Percentiles rank a stretch among this genome's conserved stretches.
These are phyloP conservation scores for Colletotrichum euphorbiae DNA, from an alignment of 2,329 filamentous ascomycete species.

Conservation along the genomic window DNA sequence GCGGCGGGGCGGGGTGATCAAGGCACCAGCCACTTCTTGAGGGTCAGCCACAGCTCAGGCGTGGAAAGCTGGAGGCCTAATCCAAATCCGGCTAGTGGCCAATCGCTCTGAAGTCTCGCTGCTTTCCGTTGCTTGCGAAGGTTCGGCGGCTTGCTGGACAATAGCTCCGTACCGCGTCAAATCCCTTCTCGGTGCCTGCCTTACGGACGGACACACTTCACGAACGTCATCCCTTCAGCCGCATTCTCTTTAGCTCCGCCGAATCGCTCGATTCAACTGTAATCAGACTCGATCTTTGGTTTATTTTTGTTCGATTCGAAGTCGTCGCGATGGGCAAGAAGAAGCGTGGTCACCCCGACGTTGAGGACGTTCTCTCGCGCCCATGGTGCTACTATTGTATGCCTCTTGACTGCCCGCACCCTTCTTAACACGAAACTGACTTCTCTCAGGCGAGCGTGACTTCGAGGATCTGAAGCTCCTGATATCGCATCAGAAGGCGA, in stretches of 20 bases:
- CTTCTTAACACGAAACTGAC: constrained; percentile 40
- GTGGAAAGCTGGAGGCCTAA: background rate
- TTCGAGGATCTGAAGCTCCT: constrained; percentile 98
- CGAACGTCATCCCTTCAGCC: constrained; percentile 22
- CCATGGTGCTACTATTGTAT: constrained; percentile 98
- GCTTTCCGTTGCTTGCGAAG: constrained; percentile 1
- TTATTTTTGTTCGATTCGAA: background rate
- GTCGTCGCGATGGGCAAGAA: constrained; percentile 81
- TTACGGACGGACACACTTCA: background rate
- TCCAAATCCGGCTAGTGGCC: background rate
- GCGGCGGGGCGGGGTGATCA: too few species aligned
- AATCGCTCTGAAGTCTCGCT: constrained; percentile 17
- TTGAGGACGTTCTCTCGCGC: constrained; percentile 88
- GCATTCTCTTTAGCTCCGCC: constrained; percentile 11
- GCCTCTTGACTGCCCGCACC: constrained; percentile 41
- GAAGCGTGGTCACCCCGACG: constrained; percentile 85
- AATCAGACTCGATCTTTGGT: background rate
- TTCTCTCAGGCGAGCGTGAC: constrained; percentile 80
- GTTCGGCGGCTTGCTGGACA: constrained; percentile 24
- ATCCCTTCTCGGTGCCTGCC: constrained; percentile 34
- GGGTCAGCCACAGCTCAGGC: background rate
- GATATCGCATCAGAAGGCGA: constrained; percentile 98
- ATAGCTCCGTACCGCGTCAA: constrained; percentile 34
- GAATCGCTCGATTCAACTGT: background rate
- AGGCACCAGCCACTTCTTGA: background rate